These are phyloP conservation scores for Cyclocybe cylindracea DNA, from an alignment of 768 basidiomycete genomes.

Conservation along the genomic window DNA sequence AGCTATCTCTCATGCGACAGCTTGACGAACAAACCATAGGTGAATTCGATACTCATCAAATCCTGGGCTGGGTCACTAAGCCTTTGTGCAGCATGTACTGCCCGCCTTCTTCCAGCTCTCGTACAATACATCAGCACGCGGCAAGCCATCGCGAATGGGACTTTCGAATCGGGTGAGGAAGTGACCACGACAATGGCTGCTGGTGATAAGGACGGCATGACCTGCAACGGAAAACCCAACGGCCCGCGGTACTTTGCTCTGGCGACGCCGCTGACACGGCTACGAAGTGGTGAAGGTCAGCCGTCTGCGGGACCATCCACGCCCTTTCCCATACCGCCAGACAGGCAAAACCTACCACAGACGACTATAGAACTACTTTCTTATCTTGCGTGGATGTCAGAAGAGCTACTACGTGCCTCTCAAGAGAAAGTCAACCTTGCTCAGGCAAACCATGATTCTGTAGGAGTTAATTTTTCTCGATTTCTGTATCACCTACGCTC, in stretches of 20 bases:
- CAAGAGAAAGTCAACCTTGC: constrained; percentile 83
- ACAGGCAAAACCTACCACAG: constrained; percentile 27
- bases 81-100: constrained; percentile 27
- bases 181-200: not conserved
- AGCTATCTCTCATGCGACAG: constrained; percentile 69
- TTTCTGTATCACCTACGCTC: constrained; percentile 2
- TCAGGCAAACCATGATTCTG: constrained; percentile 68
- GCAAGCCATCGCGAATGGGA: constrained; percentile 11
- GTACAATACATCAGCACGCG: constrained; percentile 43
- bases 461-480: constrained; percentile 31
- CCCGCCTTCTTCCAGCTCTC: constrained; percentile 44
- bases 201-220: not conserved
- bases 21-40: constrained; percentile 67
- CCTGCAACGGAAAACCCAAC: no score
- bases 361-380: constrained; percentile 55
- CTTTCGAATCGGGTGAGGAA: not conserved
- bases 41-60: constrained; percentile 24
- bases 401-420: constrained; percentile 60
- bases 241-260: no score
- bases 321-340: constrained; percentile 21
- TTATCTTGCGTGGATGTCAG: constrained; percentile 57
- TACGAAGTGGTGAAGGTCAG: no score
- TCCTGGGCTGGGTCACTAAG: not conserved
- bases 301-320: constrained; percentile 12
- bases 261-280: no score